Evolutionary conservation across 352 stramenopile species (phyloP).

Genomic region (Pythium dissimile): DNA sequence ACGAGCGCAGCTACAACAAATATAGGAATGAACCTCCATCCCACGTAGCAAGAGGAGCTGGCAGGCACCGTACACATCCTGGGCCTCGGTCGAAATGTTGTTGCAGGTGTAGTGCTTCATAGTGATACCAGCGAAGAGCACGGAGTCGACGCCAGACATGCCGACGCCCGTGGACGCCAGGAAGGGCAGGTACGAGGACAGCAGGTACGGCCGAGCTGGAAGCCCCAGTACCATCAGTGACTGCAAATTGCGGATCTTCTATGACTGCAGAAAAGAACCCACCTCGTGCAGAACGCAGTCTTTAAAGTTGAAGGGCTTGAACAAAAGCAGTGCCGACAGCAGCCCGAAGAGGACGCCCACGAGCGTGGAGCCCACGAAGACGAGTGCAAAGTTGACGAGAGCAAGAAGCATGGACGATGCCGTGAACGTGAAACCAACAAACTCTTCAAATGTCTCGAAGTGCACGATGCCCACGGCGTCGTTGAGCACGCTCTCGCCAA

Average conservation of each 20-base stretch:
- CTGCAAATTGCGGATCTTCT: neutral
- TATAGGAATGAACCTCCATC: neutral
- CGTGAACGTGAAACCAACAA: conserved; percentile 47
- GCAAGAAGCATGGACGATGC: conserved; percentile 27
- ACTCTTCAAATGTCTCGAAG: conserved; percentile 71
- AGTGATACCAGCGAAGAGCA: conserved; percentile 64
- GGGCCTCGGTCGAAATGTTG: conserved; percentile 29
- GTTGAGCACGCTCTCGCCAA: conserved; percentile 84
- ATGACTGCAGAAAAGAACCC: neutral
- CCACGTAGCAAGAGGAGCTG: neutral
- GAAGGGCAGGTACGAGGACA: conserved; percentile 38
- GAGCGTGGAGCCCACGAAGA: conserved; percentile 62
- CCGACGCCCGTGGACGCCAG: conserved; percentile 24
- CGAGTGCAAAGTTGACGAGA: conserved; percentile 57
- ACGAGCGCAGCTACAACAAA: conserved; percentile 17
- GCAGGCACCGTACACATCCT: conserved; percentile 22
- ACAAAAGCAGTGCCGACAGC: conserved; percentile 44
- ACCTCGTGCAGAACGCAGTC: conserved; percentile 56
- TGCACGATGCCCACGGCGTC: conserved; percentile 77
- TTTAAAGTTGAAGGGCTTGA: conserved; percentile 74
- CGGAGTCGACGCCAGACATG: conserved; percentile 72
- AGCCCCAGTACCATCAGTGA: neutral
- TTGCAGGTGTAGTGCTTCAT: conserved; percentile 42
- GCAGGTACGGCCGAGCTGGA: conserved; percentile 27
- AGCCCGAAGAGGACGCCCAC: conserved; percentile 56